Base-by-base conservation (phyloP, 2,329 filamentous ascomycete species). In the Fusarium floridanum region DNA sequence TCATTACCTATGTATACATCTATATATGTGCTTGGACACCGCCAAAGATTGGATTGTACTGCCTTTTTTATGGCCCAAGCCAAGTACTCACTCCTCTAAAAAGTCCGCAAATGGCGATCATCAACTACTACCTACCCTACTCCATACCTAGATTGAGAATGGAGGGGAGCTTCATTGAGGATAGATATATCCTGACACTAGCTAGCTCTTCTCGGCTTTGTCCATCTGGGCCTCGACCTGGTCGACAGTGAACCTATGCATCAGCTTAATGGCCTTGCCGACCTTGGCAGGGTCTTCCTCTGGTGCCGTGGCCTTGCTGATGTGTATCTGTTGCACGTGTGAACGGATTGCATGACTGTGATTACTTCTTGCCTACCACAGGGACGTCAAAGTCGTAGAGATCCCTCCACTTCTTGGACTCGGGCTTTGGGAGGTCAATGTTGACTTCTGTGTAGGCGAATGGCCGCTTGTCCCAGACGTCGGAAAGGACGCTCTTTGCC, bases 351-450 rank as follows among this genome's bases (percentile, higher is more conserved):
- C 6, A 16, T 11, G 12, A 4, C 24, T 5, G 5, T n/a, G 32
- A 22, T 16, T 20, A 55, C 6, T 9, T 11, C 10, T 12, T 37
- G 82, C 88, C 78, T 85, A 95, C 93, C 79, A 95, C 94, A 0
- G 94, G 94, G 9, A 94, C 93, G 76, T 96, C 94, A 80, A 95
- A 94, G 67, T 95, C 93, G 80, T 96, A 96, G 1, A 95, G 79
- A 59, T 91, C 87, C 78, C 89, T 91, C 94, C 94, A 96, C 27
- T 85, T 84, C 71, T 90, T 88, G 17, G 88, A 87, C 29, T 90
- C 88, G 0, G 88, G 86, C 59, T 88, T 87, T 83, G 93, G 90
- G 43, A 95, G 90, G 79, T 95, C 91, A 59, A 95, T 90, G 79
- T 95, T 91, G 59, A 95, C 86, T 81, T 95, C 92, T 9, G 86